Percentiles rank a stretch among this genome's conserved stretches.
Evolutionary conservation across 2,329 filamentous ascomycete genomes (phyloP).

Genomic region (Cercospora berteroae): DNA sequence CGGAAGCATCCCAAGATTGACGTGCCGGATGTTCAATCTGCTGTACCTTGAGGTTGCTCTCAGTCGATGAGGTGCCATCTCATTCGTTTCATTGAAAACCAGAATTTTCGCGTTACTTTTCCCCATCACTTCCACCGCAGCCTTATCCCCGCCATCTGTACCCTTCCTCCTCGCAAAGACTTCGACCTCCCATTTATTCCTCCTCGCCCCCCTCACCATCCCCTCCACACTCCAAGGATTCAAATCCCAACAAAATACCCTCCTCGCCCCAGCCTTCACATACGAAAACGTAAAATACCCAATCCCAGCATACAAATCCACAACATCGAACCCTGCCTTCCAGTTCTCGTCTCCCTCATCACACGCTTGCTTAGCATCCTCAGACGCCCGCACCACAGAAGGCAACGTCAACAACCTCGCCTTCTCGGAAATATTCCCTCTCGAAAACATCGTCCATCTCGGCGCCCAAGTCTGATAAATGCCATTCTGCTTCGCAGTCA

Average conservation of each 20-base stretch:
- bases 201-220: constrained; percentile 41
- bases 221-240: constrained; percentile 59
- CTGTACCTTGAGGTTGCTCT: not conserved
- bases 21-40: constrained; percentile 50
- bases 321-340: constrained; percentile 38
- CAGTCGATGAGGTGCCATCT: constrained; percentile 35
- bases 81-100: constrained; percentile 45
- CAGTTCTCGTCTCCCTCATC: constrained; percentile 9
- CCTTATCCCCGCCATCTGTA: constrained; percentile 1
- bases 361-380: constrained; percentile 31
- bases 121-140: constrained; percentile 13
- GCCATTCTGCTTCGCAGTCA: constrained; percentile 68
- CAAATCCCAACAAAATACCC: constrained; percentile 83
- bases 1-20: constrained; percentile 60
- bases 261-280: constrained; percentile 62
- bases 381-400: constrained; percentile 32
- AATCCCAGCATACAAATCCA: constrained; percentile 89
- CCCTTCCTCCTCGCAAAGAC: not conserved
- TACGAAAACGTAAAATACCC: constrained; percentile 93
- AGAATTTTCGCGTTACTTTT: constrained; percentile 32
- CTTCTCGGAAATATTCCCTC: constrained; percentile 89
- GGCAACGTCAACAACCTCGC: constrained; percentile 62
- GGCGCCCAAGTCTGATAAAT: constrained; percentile 86
- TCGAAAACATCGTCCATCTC: constrained; percentile 88
- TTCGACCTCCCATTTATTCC: constrained; percentile 42